Conservation (phyloP, 257 asterid genomes). For the Haberlea rhodopensis region DNA sequence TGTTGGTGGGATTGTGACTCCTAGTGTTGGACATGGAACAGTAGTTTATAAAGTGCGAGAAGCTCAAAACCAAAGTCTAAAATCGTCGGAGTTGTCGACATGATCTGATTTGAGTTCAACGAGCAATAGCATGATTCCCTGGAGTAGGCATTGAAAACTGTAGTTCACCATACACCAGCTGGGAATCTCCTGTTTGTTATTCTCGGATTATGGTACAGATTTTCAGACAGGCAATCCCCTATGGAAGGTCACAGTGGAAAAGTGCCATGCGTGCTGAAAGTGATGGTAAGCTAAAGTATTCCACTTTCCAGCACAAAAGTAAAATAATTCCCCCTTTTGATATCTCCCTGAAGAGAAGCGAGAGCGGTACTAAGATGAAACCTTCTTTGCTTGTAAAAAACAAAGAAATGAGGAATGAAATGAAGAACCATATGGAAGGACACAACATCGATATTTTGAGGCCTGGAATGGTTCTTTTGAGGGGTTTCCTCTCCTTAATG, state of each 20-base stretch:
- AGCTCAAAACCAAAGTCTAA: slow-evolving; percentile 20
- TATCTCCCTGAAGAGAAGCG: slow-evolving; percentile 45
- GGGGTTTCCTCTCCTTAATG: slow-evolving; percentile 41
- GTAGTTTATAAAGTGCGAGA: slow-evolving; percentile 12
- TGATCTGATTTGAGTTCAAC: slow-evolving; percentile 16
- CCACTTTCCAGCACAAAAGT: slow-evolving; percentile 26
- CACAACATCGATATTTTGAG: slow-evolving; percentile 33
- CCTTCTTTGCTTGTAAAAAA: slow-evolving; percentile 42
- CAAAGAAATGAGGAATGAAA: slow-evolving; percentile 43
- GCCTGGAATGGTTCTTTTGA: slow-evolving; percentile 77
- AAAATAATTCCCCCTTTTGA: slow-evolving; percentile 44
- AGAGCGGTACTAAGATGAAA: slow-evolving; percentile 33
- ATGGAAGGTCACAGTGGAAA: slow-evolving; percentile 28
- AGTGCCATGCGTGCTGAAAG: slow-evolving; percentile 25
- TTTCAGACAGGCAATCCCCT: slow-evolving; percentile 17
- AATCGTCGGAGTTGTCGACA: slow-evolving; percentile 20
- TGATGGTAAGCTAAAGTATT: slow-evolving; percentile 23
- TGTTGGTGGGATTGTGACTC: slow-evolving; percentile 13
- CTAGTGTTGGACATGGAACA: slow-evolving; percentile 17
- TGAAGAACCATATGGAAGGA: slow-evolving; percentile 36
- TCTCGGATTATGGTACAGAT: slow-evolving; percentile 2
- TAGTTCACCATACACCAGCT: slow-evolving; percentile 11
- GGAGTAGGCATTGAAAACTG: slow-evolving; percentile 16
- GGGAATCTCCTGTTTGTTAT: slow-evolving; percentile 17
- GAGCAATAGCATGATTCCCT: slow-evolving; percentile 4